Evolutionary conservation across 768 basidiomycete genomes (phyloP).

Genomic region (Lentinula aciculospora): DNA sequence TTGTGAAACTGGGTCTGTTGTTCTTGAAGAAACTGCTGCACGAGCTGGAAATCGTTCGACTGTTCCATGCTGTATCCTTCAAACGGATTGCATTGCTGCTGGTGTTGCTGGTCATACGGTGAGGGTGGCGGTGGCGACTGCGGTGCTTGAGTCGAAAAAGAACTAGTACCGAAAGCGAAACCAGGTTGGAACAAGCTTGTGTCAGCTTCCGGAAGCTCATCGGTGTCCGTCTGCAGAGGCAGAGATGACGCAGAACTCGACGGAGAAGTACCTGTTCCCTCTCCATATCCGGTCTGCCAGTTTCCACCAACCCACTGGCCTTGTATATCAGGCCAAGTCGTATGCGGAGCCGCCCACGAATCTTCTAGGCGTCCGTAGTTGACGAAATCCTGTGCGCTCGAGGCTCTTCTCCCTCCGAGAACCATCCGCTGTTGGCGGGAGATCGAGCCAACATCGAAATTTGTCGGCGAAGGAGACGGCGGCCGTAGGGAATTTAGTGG

Average conservation of each 20-base stretch:
- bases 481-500: conserved; percentile 6
- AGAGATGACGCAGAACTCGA: conserved; percentile 2
- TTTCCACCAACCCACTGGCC: background rate
- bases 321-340: background rate
- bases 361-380: conserved; percentile 15
- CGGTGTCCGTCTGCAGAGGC: conserved; percentile 24
- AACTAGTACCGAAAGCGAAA: conserved; percentile 19
- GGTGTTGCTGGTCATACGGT: conserved; percentile 8
- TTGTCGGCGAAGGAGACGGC: conserved; percentile 8
- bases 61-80: conserved; percentile 1
- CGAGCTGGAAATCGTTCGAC: background rate
- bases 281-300: conserved; percentile 1
- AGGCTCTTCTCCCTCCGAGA: conserved; percentile 43
- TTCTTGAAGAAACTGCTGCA: background rate
- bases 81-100: conserved; percentile 7
- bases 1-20: background rate
- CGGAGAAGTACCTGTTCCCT: background rate
- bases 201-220: conserved; percentile 46
- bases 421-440: conserved; percentile 34
- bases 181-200: conserved; percentile 44
- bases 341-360: background rate
- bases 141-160: conserved; percentile 14
- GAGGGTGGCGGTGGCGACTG: conserved; percentile 12
- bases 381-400: conserved; percentile 37
- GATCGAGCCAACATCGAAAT: conserved; percentile 24